Conservation (phyloP, 2,329 filamentous ascomycete genomes). For the Scleromitrula shiraiana region DNA sequence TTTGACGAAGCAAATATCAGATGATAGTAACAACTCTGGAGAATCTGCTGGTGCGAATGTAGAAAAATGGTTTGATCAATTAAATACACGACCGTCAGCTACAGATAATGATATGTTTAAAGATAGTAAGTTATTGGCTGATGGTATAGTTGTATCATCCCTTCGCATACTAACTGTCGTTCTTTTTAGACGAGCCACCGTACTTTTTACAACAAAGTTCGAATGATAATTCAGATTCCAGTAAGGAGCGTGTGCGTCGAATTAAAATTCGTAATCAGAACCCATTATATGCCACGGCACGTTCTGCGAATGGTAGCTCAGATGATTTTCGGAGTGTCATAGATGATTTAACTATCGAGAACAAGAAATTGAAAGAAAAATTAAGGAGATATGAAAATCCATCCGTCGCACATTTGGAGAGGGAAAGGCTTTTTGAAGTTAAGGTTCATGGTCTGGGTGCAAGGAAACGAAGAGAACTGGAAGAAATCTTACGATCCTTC, state of each 20-base stretch:
- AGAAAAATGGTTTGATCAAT: slow-evolving; percentile 24
- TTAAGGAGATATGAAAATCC: slow-evolving; percentile 63
- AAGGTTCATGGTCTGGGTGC: slow-evolving; percentile 66
- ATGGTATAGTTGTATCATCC: neutral
- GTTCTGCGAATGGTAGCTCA: slow-evolving; percentile 31
- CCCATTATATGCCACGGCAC: neutral
- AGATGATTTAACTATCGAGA: slow-evolving; percentile 78
- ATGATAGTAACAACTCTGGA: slow-evolving; percentile 15
- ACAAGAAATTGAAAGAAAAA: slow-evolving; percentile 68
- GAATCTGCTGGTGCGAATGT: slow-evolving; percentile 12
- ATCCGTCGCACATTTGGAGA: slow-evolving; percentile 57
- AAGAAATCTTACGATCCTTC: slow-evolving; percentile 65
- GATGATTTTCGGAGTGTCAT: slow-evolving; percentile 78
- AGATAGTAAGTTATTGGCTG: slow-evolving; percentile 18
- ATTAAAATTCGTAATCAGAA: neutral
- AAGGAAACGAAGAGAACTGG: slow-evolving; percentile 68
- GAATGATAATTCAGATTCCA: slow-evolving; percentile 6
- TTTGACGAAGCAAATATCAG: slow-evolving; percentile 9
- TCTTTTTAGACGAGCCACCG: slow-evolving; percentile 22
- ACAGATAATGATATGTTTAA: slow-evolving; percentile 9
- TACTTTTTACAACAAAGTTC: slow-evolving; percentile 21
- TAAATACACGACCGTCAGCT: slow-evolving; percentile 19
- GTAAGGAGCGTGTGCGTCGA: neutral
- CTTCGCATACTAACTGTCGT: neutral
- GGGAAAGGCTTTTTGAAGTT: slow-evolving; percentile 77